phyloP scores from a whole-genome alignment of 805 yeast genomes.

The Candida ulmi region DNA sequence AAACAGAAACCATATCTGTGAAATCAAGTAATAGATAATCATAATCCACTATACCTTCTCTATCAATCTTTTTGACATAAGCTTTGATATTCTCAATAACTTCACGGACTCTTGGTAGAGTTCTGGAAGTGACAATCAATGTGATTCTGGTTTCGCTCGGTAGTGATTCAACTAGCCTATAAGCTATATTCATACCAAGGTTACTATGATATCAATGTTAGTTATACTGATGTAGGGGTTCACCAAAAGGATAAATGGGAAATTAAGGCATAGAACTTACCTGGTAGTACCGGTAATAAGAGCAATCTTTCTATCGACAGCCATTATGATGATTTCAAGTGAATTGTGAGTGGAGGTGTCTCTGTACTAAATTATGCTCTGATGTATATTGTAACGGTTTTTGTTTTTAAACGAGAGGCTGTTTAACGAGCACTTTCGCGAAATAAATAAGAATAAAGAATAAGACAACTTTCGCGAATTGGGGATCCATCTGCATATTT shows the following conservation, averaged over 20 bases:
- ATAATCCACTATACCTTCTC: slow-evolving; percentile 63
- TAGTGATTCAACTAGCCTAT: slow-evolving; percentile 61
- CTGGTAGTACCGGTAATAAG: slow-evolving; percentile 40
- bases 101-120: slow-evolving; percentile 77
- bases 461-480: too few species aligned
- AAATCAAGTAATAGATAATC: slow-evolving; percentile 91
- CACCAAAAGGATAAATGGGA: too few species aligned
- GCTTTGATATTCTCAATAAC: slow-evolving; percentile 55
- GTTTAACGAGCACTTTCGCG: too few species aligned
- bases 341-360: too few species aligned
- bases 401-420: too few species aligned
- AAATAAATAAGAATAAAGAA: too few species aligned
- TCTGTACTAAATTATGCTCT: too few species aligned
- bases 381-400: too few species aligned
- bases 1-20: slow-evolving; percentile 79
- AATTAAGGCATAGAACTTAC: slow-evolving; percentile 13
- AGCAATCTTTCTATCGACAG: slow-evolving; percentile 30
- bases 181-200: slow-evolving; percentile 82
- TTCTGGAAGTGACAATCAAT: slow-evolving; percentile 82
- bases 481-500: too few species aligned
- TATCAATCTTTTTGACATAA: slow-evolving; percentile 33
- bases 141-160: slow-evolving; percentile 57
- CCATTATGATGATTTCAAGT: not conserved
- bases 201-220: slow-evolving; percentile 37
- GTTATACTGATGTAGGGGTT: too few species aligned